Evolutionary conservation across 2,329 filamentous ascomycete species (phyloP).

Genomic region (Volutella citrinella): DNA sequence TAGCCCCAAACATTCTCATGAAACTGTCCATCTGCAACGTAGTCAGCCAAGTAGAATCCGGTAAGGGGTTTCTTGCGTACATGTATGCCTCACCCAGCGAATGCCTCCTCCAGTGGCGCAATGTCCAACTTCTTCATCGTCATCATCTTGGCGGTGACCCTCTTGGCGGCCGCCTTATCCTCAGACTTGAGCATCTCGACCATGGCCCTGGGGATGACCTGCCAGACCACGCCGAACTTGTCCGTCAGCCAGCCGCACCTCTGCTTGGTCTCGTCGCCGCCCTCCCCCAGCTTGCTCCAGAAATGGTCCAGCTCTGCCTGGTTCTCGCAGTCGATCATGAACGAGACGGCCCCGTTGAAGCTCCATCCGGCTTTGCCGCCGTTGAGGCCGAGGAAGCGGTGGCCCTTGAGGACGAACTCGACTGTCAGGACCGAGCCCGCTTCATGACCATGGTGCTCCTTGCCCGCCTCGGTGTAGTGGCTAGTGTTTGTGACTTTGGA

Average conservation of each 20-base stretch:
- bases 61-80: too few relatives aligned
- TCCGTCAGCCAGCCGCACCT: slow-evolving; percentile 46
- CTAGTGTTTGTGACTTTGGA: slow-evolving; percentile 33
- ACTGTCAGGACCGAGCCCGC: slow-evolving; percentile 33
- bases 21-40: too few relatives aligned
- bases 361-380: slow-evolving; percentile 38
- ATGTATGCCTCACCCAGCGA: slow-evolving; percentile 16
- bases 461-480: slow-evolving; percentile 27
- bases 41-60: too few relatives aligned
- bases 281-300: slow-evolving; percentile 41
- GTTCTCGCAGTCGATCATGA: slow-evolving; percentile 42
- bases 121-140: slow-evolving; percentile 43
- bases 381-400: slow-evolving; percentile 40
- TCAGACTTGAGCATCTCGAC: slow-evolving; percentile 31
- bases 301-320: slow-evolving; percentile 47
- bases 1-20: too few relatives aligned
- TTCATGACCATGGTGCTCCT: slow-evolving; percentile 29
- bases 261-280: slow-evolving; percentile 33
- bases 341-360: slow-evolving; percentile 39
- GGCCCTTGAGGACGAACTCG: slow-evolving; percentile 37
- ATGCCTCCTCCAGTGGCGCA: slow-evolving; percentile 34
- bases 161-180: slow-evolving; percentile 31
- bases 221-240: slow-evolving; percentile 45
- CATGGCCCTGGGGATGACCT: slow-evolving; percentile 39
- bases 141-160: slow-evolving; percentile 36